A percentile compares a stretch with the other conserved stretches of the same genome.
phyloP scores from a whole-genome alignment of 306 rosid species.

The Rosa multiflora region DNA sequence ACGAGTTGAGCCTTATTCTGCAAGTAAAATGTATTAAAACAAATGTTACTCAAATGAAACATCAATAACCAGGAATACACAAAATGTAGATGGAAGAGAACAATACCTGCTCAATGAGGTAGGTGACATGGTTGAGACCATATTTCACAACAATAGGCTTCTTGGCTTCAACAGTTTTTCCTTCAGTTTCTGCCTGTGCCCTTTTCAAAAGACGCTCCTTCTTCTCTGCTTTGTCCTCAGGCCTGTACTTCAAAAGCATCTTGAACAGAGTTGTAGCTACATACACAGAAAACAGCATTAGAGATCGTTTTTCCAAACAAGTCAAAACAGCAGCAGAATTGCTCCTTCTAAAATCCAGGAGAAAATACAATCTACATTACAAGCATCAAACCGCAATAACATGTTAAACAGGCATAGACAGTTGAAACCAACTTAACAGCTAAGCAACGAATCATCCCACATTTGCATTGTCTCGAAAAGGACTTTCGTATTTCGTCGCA shows the following conservation, averaged over 20 bases:
- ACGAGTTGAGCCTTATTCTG: conserved; percentile 81
- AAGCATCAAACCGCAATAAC: not conserved
- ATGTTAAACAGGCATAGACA: not conserved
- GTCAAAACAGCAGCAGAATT: not conserved
- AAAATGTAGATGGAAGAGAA: not conserved
- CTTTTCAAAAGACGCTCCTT: conserved; percentile 68
- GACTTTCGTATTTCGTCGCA: no score
- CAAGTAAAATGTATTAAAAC: not conserved
- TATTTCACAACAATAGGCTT: conserved; percentile 71
- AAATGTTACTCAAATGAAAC: not conserved
- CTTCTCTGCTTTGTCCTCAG: conserved; percentile 74
- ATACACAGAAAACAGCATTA: not conserved
- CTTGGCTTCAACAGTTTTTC: conserved; percentile 59
- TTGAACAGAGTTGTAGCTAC: conserved; percentile 74
- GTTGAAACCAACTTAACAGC: not conserved
- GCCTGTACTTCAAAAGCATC: conserved; percentile 74
- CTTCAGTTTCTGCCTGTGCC: conserved; percentile 72
- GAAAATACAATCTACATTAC: no score
- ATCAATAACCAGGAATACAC: not conserved
- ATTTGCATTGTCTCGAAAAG: not conserved
- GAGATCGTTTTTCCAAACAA: not conserved
- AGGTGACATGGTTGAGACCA: conserved; percentile 81
- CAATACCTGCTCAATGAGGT: conserved; percentile 70
- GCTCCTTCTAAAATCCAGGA: not conserved
- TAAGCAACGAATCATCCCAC: not conserved